Evolutionary conservation across 2,329 filamentous ascomycete species (phyloP).

Genomic region (Talaromyces albobiverticillius): DNA sequence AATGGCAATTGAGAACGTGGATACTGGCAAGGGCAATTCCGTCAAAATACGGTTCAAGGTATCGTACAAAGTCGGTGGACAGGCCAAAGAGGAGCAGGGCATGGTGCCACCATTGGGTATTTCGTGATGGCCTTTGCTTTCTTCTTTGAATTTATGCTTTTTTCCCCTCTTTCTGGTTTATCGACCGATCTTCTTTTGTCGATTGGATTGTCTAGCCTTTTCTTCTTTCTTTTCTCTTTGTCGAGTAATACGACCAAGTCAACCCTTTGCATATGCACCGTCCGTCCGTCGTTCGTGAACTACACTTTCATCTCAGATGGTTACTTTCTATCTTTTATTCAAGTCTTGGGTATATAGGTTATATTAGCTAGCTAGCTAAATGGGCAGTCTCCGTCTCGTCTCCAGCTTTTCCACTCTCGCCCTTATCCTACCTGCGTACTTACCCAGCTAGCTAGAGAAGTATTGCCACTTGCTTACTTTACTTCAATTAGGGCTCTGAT

Average conservation of each 20-base stretch:
- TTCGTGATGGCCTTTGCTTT: conserved; percentile 46
- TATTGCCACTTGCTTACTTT: no score
- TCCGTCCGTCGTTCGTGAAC: no score
- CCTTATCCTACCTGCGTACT: no score
- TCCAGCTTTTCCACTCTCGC: no score
- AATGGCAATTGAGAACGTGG: conserved; percentile 73
- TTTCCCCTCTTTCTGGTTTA: conserved; percentile 3
- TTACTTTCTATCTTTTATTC: no score
- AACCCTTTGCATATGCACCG: not conserved
- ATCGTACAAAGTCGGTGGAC: conserved; percentile 67
- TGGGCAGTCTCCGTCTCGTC: no score
- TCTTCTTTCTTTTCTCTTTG: not conserved
- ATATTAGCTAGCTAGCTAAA: no score
- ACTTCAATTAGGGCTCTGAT: no score
- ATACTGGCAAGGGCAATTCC: conserved; percentile 68
- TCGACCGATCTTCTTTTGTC: not conserved
- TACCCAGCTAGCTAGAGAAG: no score
- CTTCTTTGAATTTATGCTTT: not conserved
- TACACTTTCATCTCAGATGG: no score
- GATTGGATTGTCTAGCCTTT: not conserved
- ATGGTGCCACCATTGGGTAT: conserved; percentile 78
- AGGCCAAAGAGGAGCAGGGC: conserved; percentile 72
- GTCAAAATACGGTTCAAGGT: conserved; percentile 90
- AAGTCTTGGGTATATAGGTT: no score
- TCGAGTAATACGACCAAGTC: not conserved